Evolutionary conservation across 148 eudicot genomes (phyloP).

Genomic region (Camellia japonica): DNA sequence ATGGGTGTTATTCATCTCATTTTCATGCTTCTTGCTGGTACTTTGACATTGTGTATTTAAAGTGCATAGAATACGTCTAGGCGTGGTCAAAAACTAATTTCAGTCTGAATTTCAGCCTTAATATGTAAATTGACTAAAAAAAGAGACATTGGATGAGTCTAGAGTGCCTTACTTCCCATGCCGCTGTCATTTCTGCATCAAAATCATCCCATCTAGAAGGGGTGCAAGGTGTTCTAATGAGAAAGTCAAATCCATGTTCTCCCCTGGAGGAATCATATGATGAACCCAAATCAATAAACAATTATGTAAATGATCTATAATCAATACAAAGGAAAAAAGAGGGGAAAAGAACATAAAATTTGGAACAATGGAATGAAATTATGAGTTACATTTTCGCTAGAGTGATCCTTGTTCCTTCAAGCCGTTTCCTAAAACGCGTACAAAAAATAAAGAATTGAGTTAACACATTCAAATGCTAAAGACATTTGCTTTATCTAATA

Average conservation of each 20-base stretch:
- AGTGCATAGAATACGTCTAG: not conserved
- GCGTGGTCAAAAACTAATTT: not conserved
- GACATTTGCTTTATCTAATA: not conserved
- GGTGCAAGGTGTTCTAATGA: conserved; percentile 89
- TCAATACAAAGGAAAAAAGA: conserved; percentile 4
- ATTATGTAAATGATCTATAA: conserved; percentile 9
- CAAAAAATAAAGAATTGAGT: conserved; percentile 18
- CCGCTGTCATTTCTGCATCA: conserved; percentile 80
- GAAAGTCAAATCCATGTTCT: conserved; percentile 79
- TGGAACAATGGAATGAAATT: conserved; percentile 12
- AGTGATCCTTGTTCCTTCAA: conserved; percentile 96
- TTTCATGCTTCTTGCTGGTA: not conserved
- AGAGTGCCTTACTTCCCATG: conserved; percentile 76
- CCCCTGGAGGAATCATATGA: conserved; percentile 49
- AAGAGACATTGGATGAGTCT: not conserved
- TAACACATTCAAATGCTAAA: conserved; percentile 12
- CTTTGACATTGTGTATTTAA: not conserved
- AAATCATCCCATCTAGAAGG: conserved; percentile 96
- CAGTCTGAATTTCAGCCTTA: not conserved
- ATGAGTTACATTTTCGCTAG: conserved; percentile 58
- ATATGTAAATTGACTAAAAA: not conserved
- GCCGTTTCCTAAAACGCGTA: conserved; percentile 59
- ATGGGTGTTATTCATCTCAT: not conserved
- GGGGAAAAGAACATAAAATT: not conserved
- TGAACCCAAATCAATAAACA: conserved; percentile 4